Evolutionary conservation across 441 rosid species (phyloP), one percentile per base, ranked within the genome.

Genomic region (Dalechampia spathulata): DNA sequence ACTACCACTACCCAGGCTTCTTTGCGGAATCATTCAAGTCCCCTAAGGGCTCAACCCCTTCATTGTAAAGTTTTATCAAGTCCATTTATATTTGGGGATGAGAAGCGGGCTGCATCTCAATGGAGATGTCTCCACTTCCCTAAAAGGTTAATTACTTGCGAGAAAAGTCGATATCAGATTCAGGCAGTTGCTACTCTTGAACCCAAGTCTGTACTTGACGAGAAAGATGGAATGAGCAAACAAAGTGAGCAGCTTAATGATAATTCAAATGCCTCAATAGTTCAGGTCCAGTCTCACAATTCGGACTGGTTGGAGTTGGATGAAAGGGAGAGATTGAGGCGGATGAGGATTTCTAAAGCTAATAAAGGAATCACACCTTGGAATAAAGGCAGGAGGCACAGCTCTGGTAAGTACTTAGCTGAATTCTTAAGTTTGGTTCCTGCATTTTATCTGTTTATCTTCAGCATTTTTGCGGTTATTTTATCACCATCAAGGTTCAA

Each of bases 321-420:
- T 41, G 85, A 74, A 27, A 78, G 74, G 65, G 99, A 92, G 54
- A 63, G 14, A 71, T 67, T 86, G 72, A 85, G 97, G 65, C 73
- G 99, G 70, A 75, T 64, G 77, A 78, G 94, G 63, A 92, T 89
- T 64, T 92, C 99, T 22, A 85, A 82, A 67, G 99, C 96, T 19
- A 89, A 92, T 72, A 86, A 76, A 73, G 99, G 99, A 57, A 85
- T 79, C 55, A 82, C 74, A 8, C 96, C 99, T 14, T 92, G 99
- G 99, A 92, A 89, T 78, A 89, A 86, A 78, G 99, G 97, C 67
- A 80, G 79, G 86, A 92, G 86, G 73, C 99, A 92, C 61, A 89
- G 96, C 78, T 72, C 97, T 1, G 99, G 99, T 86, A 39, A 44
- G 61, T 34, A 22, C 8, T 41, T 20, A 12, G 11, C 57, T 63